Conservation (phyloP, 2,329 filamentous ascomycete species). For the Colletotrichum gigasporum region DNA sequence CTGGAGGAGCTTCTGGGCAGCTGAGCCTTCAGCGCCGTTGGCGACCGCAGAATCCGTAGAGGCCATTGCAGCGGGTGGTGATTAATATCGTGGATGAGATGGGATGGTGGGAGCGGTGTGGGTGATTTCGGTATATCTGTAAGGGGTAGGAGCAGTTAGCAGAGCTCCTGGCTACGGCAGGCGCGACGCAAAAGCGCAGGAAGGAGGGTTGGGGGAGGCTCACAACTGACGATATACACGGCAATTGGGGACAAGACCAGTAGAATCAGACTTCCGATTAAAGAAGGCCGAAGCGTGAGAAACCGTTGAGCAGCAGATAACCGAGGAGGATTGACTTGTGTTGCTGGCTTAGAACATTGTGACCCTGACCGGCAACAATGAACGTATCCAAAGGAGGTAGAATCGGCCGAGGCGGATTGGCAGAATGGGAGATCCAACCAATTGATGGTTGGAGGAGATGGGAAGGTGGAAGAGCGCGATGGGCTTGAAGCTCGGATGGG, state of each 20-base stretch:
- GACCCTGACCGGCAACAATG: slow-evolving; percentile 34
- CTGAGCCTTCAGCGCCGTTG: slow-evolving; percentile 55
- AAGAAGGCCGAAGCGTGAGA: slow-evolving; percentile 31
- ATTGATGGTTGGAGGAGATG: slow-evolving; percentile 33
- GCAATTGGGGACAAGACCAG: slow-evolving; percentile 29
- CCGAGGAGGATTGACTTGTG: slow-evolving; percentile 21
- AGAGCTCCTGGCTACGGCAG: neutral
- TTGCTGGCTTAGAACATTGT: slow-evolving; percentile 48
- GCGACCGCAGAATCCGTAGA: slow-evolving; percentile 47
- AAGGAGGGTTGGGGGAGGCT: neutral
- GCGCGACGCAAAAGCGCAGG: neutral
- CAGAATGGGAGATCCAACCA: slow-evolving; percentile 22
- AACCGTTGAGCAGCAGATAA: slow-evolving; percentile 31
- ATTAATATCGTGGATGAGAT: neutral
- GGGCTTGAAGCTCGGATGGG: slow-evolving; percentile 35
- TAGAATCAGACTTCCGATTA: slow-evolving; percentile 30
- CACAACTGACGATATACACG: slow-evolving; percentile 22
- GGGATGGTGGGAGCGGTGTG: neutral
- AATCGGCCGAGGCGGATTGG: slow-evolving; percentile 38
- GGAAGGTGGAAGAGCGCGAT: slow-evolving; percentile 36
- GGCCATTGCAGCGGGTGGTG: slow-evolving; percentile 50
- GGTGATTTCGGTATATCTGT: slow-evolving; percentile 28
- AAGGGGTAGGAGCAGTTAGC: slow-evolving; percentile 11
- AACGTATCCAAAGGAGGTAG: slow-evolving; percentile 48
- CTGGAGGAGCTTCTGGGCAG: slow-evolving; percentile 71